Conservation (phyloP, 306 rosid species). For the Prunus davidiana region DNA sequence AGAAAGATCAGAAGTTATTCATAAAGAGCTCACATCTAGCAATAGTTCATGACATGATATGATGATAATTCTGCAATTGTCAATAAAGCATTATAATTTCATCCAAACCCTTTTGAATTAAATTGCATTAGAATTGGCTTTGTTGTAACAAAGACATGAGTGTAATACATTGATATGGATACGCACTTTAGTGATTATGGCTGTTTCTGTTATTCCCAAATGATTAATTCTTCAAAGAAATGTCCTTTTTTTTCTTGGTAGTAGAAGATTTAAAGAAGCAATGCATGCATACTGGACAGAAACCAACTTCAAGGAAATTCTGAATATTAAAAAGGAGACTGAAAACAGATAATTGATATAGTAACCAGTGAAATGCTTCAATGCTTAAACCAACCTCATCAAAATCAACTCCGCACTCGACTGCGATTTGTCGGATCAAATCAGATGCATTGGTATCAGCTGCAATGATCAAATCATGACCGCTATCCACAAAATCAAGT, state of each 20-base stretch:
- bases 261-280: background rate
- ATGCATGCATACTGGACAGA: background rate
- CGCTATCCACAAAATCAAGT: conserved; percentile 91
- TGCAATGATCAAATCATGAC: conserved; percentile 84
- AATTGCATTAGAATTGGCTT: background rate
- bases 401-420: conserved; percentile 89
- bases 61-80: background rate
- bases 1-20: background rate
- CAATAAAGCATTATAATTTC: background rate
- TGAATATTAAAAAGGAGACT: background rate
- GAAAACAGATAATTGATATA: background rate
- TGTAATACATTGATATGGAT: background rate
- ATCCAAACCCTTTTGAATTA: background rate
- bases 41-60: background rate
- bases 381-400: conserved; percentile 68
- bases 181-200: background rate
- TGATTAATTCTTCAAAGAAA: background rate
- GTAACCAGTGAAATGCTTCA: background rate
- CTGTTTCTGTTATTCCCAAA: background rate
- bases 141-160: no score
- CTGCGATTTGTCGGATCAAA: conserved; percentile 74
- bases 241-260: no score
- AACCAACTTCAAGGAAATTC: background rate
- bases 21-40: background rate
- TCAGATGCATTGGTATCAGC: conserved; percentile 84